Conservation (phyloP, 1,284 basidiomycete species). For the Crocinoboletus sp. region DNA sequence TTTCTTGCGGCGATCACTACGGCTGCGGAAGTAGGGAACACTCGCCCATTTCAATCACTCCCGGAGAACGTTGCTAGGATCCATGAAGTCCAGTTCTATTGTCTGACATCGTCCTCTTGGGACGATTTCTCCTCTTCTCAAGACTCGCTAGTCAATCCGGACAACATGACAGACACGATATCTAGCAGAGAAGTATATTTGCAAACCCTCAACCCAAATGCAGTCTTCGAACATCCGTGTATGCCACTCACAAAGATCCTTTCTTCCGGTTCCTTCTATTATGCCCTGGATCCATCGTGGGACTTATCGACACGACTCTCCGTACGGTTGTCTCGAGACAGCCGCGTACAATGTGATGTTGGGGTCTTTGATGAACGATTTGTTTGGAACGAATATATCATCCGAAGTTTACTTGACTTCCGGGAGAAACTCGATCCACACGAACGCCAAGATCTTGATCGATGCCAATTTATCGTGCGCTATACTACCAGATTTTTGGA, state of each 20-base stretch:
- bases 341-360: constrained; percentile 47
- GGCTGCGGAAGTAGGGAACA: constrained; percentile 75
- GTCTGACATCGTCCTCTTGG: constrained; percentile 65
- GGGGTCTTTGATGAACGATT: constrained; percentile 77
- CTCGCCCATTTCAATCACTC: constrained; percentile 53
- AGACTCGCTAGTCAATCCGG: constrained; percentile 48
- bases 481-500: constrained; percentile 22
- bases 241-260: constrained; percentile 88
- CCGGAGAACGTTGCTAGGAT: constrained; percentile 68
- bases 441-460: constrained; percentile 70
- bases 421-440: constrained; percentile 64
- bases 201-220: constrained; percentile 36
- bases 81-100: constrained; percentile 75
- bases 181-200: constrained; percentile 47
- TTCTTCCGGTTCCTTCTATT: constrained; percentile 92
- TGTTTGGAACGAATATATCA: constrained; percentile 85
- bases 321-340: constrained; percentile 55
- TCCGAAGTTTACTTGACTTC: constrained; percentile 77
- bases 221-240: constrained; percentile 86
- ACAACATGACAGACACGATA: constrained; percentile 43
- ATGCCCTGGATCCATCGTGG: constrained; percentile 77
- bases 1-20: constrained; percentile 76
- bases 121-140: constrained; percentile 56
- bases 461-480: constrained; percentile 77
- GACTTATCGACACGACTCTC: constrained; percentile 84